Conservation (phyloP, 2,329 filamentous ascomycete species). For the Akanthomyces lecanii region DNA sequence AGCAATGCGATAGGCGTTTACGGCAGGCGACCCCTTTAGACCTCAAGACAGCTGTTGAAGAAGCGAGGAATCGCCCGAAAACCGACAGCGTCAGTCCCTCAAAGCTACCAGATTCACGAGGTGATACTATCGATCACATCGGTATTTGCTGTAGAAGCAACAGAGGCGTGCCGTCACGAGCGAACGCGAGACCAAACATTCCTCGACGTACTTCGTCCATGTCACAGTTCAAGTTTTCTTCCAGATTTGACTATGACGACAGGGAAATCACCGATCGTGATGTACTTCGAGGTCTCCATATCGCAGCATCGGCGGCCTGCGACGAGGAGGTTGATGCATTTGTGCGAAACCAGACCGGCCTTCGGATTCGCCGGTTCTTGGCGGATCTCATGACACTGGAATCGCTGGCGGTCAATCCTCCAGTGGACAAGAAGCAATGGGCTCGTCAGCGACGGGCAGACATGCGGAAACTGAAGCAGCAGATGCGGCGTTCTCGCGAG, state of each 20-base stretch:
- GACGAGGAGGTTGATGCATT: conserved; percentile 50
- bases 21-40: not conserved
- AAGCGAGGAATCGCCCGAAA: not conserved
- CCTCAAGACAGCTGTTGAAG: conserved; percentile 2
- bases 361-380: conserved; percentile 51
- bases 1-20: conserved; percentile 11
- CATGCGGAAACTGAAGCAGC: conserved; percentile 34
- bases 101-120: not conserved
- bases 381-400: conserved; percentile 52
- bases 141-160: conserved; percentile 19
- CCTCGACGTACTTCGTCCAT: conserved; percentile 35
- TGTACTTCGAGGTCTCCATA: conserved; percentile 51
- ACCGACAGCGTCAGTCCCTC: not conserved
- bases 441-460: conserved; percentile 29
- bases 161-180: conserved; percentile 24
- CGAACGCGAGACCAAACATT: conserved; percentile 30
- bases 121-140: conserved; percentile 20
- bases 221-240: conserved; percentile 22
- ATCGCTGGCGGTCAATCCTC: conserved; percentile 33
- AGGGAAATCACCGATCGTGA: conserved; percentile 44
- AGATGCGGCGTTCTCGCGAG: conserved; percentile 32
- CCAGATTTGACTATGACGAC: conserved; percentile 32
- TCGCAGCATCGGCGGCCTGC: conserved; percentile 53
- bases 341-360: conserved; percentile 48
- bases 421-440: conserved; percentile 25